These are phyloP conservation scores for Gracilaria vermiculophylla DNA, from an alignment of 23 red algal genomes.

Conservation along the genomic window DNA sequence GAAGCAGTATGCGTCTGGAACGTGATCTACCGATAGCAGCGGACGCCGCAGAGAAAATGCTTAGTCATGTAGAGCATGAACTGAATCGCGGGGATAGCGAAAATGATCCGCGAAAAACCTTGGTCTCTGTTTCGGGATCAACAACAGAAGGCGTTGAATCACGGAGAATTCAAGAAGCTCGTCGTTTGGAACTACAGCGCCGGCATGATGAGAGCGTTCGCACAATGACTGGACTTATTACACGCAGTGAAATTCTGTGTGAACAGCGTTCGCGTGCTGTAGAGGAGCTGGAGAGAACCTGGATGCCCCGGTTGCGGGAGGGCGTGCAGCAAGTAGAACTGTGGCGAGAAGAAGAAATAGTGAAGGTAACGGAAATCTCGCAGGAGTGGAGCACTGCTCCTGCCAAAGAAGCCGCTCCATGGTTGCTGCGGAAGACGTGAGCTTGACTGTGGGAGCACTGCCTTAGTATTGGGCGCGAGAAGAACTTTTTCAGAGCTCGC, in stretches of 20 bases:
- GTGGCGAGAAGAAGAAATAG: not conserved
- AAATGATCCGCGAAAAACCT: not conserved
- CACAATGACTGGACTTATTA: not conserved
- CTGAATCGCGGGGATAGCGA: not conserved
- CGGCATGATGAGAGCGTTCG: not conserved
- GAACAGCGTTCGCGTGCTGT: not conserved
- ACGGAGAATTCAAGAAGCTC: not conserved
- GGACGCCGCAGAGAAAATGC: not conserved
- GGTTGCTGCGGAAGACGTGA: not conserved
- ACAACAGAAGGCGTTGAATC: not conserved
- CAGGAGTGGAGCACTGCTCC: not conserved
- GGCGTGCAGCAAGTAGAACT: not conserved
- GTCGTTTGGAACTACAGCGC: not conserved
- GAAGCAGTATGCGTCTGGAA: not conserved
- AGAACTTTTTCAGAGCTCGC: not conserved
- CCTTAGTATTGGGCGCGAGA: not conserved
- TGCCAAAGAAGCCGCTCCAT: not conserved
- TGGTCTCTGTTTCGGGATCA: no score
- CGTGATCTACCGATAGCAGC: not conserved
- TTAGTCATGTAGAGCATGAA: not conserved
- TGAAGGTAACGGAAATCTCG: not conserved
- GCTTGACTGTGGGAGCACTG: not conserved
- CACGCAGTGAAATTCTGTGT: conserved; percentile 1
- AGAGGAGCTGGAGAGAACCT: not conserved
- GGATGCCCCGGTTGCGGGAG: not conserved